Evolutionary conservation across 495 filamentous ascomycete species (phyloP).

Genomic region (Neurospora sp.): DNA sequence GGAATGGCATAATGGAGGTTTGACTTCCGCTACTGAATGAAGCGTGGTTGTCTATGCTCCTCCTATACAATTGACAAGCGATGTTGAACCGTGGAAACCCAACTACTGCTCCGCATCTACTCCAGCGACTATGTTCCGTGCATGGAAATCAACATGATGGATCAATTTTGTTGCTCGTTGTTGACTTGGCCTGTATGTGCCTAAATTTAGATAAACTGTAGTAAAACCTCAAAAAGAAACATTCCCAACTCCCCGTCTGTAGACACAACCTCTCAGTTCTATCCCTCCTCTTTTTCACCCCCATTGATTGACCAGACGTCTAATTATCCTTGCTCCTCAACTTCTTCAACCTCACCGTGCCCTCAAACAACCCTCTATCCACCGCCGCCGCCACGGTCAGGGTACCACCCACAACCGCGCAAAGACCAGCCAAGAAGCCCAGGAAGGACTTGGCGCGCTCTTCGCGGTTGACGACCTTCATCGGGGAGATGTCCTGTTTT

Average conservation of each 20-base stretch:
- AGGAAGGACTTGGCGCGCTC: slow-evolving; percentile 76
- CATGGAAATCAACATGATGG: background rate
- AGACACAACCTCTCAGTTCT: background rate
- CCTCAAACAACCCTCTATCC: slow-evolving; percentile 87
- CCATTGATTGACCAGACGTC: background rate
- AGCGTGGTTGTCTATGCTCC: too few species aligned
- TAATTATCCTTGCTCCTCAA: slow-evolving; percentile 52
- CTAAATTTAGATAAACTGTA: background rate
- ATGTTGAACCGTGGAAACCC: background rate
- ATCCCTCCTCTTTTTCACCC: background rate
- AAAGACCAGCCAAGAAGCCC: slow-evolving; percentile 85
- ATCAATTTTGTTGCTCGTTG: background rate
- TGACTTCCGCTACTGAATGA: background rate
- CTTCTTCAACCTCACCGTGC: slow-evolving; percentile 74
- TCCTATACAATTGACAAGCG: background rate
- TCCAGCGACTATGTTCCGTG: background rate
- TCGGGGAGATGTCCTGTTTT: slow-evolving; percentile 84
- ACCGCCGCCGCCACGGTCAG: slow-evolving; percentile 91
- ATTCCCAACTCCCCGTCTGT: background rate
- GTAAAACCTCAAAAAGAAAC: background rate
- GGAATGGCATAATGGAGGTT: background rate
- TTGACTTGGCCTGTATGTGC: background rate
- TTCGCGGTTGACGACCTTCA: slow-evolving; percentile 99
- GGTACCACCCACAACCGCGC: slow-evolving; percentile 89
- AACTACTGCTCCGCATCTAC: too few species aligned